These are phyloP conservation scores for Coccomyxa subellipsoidea DNA, from an alignment of 163 green algal species.

Conservation along the genomic window DNA sequence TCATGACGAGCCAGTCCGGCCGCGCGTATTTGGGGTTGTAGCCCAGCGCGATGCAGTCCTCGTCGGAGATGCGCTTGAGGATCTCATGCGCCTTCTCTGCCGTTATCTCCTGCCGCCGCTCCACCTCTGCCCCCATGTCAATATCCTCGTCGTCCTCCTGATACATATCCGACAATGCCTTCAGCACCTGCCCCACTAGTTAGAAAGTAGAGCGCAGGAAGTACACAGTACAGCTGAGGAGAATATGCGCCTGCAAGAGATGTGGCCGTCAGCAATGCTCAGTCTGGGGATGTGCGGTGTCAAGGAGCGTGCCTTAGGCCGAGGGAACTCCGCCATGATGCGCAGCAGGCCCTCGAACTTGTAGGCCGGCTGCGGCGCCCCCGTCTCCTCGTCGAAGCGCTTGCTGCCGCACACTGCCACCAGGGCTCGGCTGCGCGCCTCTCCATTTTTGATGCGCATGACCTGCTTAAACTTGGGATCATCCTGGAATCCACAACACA, in stretches of 20 bases:
- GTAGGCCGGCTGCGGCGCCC: conserved; percentile 86
- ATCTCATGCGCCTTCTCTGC: conserved; percentile 83
- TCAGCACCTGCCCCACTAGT: not conserved
- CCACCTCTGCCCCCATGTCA: conserved; percentile 51
- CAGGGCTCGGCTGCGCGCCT: conserved; percentile 80
- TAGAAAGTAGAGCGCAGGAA: too few relatives aligned
- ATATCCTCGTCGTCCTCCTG: conserved; percentile 53
- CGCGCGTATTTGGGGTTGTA: conserved; percentile 79
- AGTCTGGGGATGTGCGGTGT: not conserved
- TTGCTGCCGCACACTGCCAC: conserved; percentile 76
- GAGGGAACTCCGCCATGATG: conserved; percentile 91
- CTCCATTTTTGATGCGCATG: conserved; percentile 66
- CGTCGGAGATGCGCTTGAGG: conserved; percentile 85
- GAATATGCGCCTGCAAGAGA: too few relatives aligned
- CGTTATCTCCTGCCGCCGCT: conserved; percentile 87
- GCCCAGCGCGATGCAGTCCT: conserved; percentile 88
- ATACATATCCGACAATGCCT: not conserved
- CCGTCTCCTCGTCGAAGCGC: conserved; percentile 66
- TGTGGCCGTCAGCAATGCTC: too few relatives aligned
- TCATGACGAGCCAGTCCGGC: conserved; percentile 96
- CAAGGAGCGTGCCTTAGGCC: conserved; percentile 40
- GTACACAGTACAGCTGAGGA: too few relatives aligned
- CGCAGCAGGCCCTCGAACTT: conserved; percentile 83
- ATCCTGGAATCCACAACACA: conserved; percentile 37
- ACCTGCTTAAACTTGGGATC: conserved; percentile 73